These are phyloP conservation scores for Sugiyamaella pinicola DNA, from an alignment of 1,139 yeast species.

Conservation along the genomic window DNA sequence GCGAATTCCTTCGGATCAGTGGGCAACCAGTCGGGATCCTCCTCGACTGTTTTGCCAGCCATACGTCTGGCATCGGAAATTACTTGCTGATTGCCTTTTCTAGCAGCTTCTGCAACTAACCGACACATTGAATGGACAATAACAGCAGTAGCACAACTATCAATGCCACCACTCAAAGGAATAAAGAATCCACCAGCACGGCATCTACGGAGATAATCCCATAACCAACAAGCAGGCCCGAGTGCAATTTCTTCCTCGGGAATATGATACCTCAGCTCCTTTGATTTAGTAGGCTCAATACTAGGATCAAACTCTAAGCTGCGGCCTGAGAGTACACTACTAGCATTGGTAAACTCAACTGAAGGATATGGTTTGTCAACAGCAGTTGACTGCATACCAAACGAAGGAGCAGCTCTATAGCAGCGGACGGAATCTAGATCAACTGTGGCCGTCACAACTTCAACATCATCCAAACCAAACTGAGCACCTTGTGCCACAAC, in stretches of 20 bases:
- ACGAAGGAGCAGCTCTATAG: slow-evolving; percentile 70
- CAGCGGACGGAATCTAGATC: slow-evolving; percentile 89
- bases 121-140: slow-evolving; percentile 95
- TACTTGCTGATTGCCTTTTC: slow-evolving; percentile 71
- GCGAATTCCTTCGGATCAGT: slow-evolving; percentile 75
- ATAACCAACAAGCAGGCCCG: slow-evolving; percentile 99
- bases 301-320: slow-evolving; percentile 58
- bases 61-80: slow-evolving; percentile 69
- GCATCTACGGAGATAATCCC: slow-evolving; percentile 95
- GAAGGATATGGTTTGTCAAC: slow-evolving; percentile 57
- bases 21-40: slow-evolving; percentile 64
- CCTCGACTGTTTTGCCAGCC: slow-evolving; percentile 50
- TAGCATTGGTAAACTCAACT: slow-evolving; percentile 45
- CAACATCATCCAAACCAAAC: slow-evolving; percentile 86
- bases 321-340: slow-evolving; percentile 25
- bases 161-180: slow-evolving; percentile 96
- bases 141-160: slow-evolving; percentile 95
- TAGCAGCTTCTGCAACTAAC: slow-evolving; percentile 67
- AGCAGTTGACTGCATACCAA: slow-evolving; percentile 67
- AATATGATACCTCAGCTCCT: slow-evolving; percentile 60
- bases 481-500: slow-evolving; percentile 93
- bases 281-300: slow-evolving; percentile 59
- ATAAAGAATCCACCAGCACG: slow-evolving; percentile 87
- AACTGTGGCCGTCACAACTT: slow-evolving; percentile 89
- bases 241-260: slow-evolving; percentile 96